Percentiles rank a stretch among this genome's conserved stretches.
Conservation (phyloP, 768 basidiomycete genomes). For the Pleurotus eryngii region DNA sequence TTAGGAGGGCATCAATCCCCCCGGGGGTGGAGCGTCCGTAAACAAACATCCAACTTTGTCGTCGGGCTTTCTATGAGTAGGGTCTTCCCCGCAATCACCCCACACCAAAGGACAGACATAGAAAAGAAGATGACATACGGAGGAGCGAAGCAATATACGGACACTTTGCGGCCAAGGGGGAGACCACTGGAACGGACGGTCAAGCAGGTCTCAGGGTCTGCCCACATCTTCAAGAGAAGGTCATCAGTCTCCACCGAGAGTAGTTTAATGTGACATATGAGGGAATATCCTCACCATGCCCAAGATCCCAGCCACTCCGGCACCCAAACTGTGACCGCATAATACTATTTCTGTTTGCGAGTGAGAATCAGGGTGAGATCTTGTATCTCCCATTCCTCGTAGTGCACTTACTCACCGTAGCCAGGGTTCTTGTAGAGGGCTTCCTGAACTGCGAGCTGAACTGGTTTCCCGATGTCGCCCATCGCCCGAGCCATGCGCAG, state of each 20-base stretch:
- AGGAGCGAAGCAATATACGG: conserved; percentile 77
- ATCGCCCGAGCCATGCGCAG: conserved; percentile 74
- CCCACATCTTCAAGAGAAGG: conserved; percentile 64
- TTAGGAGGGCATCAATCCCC: neutral
- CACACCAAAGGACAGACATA: no score
- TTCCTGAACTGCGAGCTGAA: conserved; percentile 69
- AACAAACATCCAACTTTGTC: no score
- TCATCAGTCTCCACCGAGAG: conserved; percentile 2
- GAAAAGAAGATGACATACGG: conserved; percentile 46
- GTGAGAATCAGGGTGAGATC: neutral
- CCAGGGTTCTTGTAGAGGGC: conserved; percentile 66
- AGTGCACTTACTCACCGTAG: conserved; percentile 52
- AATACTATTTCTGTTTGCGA: conserved; percentile 56
- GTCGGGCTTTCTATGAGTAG: no score
- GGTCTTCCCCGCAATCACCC: no score
- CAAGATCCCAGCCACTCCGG: conserved; percentile 73
- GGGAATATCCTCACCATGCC: conserved; percentile 51
- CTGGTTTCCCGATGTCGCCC: conserved; percentile 74
- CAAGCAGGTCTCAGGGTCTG: conserved; percentile 73
- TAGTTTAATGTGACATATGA: neutral
- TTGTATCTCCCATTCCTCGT: neutral
- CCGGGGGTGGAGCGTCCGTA: no score
- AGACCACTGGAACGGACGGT: conserved; percentile 68
- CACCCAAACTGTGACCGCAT: conserved; percentile 82
- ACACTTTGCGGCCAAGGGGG: conserved; percentile 61